Conservation (phyloP, 352 stramenopile species). For the Phytophthora pini region DNA sequence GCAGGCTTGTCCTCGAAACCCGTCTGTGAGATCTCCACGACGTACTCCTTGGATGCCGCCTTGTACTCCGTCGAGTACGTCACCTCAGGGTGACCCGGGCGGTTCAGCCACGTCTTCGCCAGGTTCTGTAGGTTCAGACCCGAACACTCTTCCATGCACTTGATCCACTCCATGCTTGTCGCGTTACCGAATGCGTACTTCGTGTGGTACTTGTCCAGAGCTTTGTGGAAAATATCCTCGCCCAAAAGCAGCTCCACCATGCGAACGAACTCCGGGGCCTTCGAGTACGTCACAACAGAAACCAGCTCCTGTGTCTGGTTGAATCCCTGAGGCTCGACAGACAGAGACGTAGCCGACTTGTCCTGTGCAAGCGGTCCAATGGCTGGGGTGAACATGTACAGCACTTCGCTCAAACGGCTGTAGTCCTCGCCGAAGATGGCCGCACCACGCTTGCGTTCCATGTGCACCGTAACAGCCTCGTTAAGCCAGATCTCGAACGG, state of each 20-base stretch:
- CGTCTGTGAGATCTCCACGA: slow-evolving; percentile 69
- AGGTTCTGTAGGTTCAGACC: slow-evolving; percentile 67
- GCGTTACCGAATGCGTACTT: slow-evolving; percentile 77
- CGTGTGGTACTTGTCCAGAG: slow-evolving; percentile 80
- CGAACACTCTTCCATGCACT: slow-evolving; percentile 81
- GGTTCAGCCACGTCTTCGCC: slow-evolving; percentile 78
- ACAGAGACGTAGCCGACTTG: slow-evolving; percentile 72
- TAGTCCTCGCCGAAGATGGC: slow-evolving; percentile 78
- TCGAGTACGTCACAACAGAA: slow-evolving; percentile 80
- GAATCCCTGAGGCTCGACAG: slow-evolving; percentile 75
- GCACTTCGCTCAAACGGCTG: slow-evolving; percentile 69
- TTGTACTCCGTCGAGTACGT: slow-evolving; percentile 71
- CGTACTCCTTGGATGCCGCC: slow-evolving; percentile 50
- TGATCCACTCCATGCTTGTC: slow-evolving; percentile 78
- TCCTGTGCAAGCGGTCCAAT: slow-evolving; percentile 75
- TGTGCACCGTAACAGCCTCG: slow-evolving; percentile 82
- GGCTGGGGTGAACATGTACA: slow-evolving; percentile 77
- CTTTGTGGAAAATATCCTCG: slow-evolving; percentile 71
- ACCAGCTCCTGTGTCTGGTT: slow-evolving; percentile 84
- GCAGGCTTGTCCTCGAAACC: slow-evolving; percentile 74
- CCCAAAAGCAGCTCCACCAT: slow-evolving; percentile 79
- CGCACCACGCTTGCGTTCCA: slow-evolving; percentile 72
- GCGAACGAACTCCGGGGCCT: slow-evolving; percentile 80
- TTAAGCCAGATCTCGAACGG: slow-evolving; percentile 88
- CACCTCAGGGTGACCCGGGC: slow-evolving; percentile 68